Base-by-base conservation (phyloP, 2,329 filamentous ascomycete genomes). In the Calonectria henricotiae region DNA sequence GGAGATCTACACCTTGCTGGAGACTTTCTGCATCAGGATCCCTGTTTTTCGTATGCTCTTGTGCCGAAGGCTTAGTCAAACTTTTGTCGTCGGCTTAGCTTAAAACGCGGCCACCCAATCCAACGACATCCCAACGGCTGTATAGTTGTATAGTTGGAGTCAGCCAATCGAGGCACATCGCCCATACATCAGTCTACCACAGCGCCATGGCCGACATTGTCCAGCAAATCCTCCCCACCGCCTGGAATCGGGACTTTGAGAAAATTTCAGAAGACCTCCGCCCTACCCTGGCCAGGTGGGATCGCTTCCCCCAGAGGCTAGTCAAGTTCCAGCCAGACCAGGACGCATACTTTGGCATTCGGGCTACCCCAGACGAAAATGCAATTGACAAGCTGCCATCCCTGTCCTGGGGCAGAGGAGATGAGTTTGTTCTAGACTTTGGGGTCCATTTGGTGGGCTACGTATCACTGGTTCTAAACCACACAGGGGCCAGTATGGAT, bases 401-500 rank as follows among this genome's bases (percentile, higher is more conserved):
- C 27, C 61, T 68, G 20, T 62, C 61, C 44, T 68, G 69, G 69
- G 65, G 65, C 44, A 68, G 44, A 35, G 69, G 69, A 13, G 69
- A 71, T 43, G 69, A 71, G 54, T 69, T 71, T 37, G 62, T 71
- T 51, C 69, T 71, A 27, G 69, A 71, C 66, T 71, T 71, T 60
- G 69, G 69, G 32, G 46, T 71, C 49, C 69, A 71, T 58, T 66
- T 71, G 66, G 66, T 69, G 20, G 69, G 69, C 13, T 71, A 63
- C 49, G 13, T 71, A 12, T 71, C 69, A 13, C 66, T 71, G 32
- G 43, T 25, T 32, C 65, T 71, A 17, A 30, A 43, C 49, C 61
- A 66, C 65, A 30, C 64, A 13, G 69, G 66, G 2, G 54, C 27
- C 62, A 63, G 81, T 67, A 78, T 82, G 64, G 81, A 83, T 73